These are phyloP conservation scores for Conoideocrella luteorostrata DNA, from an alignment of 2,329 filamentous ascomycete species.

Conservation along the genomic window DNA sequence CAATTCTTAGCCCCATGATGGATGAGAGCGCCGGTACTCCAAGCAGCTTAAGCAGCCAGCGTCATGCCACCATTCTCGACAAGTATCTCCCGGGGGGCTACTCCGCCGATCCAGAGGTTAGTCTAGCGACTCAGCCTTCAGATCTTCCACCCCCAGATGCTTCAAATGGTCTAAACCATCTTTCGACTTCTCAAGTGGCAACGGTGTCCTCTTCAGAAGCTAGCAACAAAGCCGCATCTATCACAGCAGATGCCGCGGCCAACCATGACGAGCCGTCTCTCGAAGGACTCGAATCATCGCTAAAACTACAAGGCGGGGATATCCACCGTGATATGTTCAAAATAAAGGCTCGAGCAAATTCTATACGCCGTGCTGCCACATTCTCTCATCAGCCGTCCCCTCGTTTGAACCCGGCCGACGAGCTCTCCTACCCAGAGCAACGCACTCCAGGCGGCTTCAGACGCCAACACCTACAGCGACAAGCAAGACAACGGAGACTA, in stretches of 20 bases:
- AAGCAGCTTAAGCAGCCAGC: conserved; percentile 20
- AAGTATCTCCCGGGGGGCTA: conserved; percentile 33
- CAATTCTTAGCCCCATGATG: conserved; percentile 17
- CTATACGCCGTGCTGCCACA: conserved; percentile 55
- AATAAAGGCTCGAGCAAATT: conserved; percentile 51
- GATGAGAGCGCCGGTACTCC: conserved; percentile 19
- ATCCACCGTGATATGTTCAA: conserved; percentile 74
- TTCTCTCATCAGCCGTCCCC: conserved; percentile 51
- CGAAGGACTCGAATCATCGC: conserved; percentile 53
- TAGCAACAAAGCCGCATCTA: neutral
- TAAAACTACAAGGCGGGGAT: conserved; percentile 68
- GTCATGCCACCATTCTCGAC: conserved; percentile 30
- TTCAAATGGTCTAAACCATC: neutral
- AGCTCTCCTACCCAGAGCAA: conserved; percentile 31
- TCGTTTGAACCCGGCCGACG: conserved; percentile 21
- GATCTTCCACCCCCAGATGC: conserved; percentile 9
- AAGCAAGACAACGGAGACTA: conserved; percentile 29
- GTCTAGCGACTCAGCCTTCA: conserved; percentile 17
- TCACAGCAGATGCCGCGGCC: conserved; percentile 12
- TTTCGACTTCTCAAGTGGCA: neutral
- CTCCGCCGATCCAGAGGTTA: conserved; percentile 32
- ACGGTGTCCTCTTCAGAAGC: neutral
- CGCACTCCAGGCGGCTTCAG: conserved; percentile 43
- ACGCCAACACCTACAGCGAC: conserved; percentile 31
- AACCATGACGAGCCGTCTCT: conserved; percentile 14